phyloP scores from a whole-genome alignment of 768 basidiomycete genomes.

The Termitomyces bulborhizus region DNA sequence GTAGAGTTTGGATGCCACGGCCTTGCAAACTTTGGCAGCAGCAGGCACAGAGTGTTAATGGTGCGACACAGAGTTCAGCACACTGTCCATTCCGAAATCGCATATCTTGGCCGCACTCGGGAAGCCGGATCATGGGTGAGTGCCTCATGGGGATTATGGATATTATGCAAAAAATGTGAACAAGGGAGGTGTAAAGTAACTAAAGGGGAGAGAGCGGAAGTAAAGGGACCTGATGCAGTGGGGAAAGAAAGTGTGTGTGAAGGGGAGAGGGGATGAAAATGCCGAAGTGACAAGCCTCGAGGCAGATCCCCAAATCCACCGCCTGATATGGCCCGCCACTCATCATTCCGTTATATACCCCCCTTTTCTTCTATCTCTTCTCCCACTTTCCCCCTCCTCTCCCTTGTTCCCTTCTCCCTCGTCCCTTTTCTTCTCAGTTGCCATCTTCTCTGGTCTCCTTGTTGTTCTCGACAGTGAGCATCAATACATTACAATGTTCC shows the following conservation, averaged over 20 bases:
- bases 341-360: conserved; percentile 12
- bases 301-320: conserved; percentile 13
- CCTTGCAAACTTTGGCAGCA: conserved; percentile 2
- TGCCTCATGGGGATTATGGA: conserved; percentile 23
- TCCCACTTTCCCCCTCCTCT: conserved; percentile 18
- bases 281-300: conserved; percentile 19
- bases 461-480: conserved; percentile 20
- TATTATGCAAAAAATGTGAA: conserved; percentile 16
- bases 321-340: conserved; percentile 12
- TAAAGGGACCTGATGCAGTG: conserved; percentile 4
- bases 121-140: conserved; percentile 36
- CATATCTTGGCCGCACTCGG: too few species aligned
- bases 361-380: conserved; percentile 18
- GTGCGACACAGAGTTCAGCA: background rate
- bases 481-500: conserved; percentile 20
- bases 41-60: conserved; percentile 16
- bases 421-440: conserved; percentile 35
- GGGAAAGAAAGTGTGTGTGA: conserved; percentile 5
- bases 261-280: conserved; percentile 5
- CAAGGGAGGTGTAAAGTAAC: background rate
- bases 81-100: too few species aligned
- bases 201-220: background rate
- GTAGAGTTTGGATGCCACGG: conserved; percentile 18
- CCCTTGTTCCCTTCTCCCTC: conserved; percentile 20
- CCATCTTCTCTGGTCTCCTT: conserved; percentile 17